These are phyloP conservation scores for Rhizophora apiculata DNA, from an alignment of 345 rosid genomes.

Conservation along the genomic window DNA sequence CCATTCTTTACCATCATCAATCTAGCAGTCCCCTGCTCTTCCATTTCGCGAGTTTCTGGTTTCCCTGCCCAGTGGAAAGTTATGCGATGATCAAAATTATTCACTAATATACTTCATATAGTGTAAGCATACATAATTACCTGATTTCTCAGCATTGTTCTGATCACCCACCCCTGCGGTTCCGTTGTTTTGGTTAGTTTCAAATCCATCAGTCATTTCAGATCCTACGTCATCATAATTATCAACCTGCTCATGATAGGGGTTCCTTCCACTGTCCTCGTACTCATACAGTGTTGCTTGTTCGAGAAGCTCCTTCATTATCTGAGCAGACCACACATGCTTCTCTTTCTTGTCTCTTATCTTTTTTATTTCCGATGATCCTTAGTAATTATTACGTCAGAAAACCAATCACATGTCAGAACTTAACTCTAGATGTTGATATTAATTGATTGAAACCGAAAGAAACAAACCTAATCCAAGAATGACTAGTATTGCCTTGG, in stretches of 20 bases:
- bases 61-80: not conserved
- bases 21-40: not conserved
- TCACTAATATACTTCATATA: not conserved
- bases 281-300: slow-evolving; percentile 15
- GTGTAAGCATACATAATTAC: too few species aligned
- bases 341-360: slow-evolving; percentile 34
- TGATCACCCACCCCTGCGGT: not conserved
- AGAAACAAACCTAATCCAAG: slow-evolving; percentile 36
- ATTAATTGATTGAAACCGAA: not conserved
- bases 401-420: not conserved
- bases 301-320: slow-evolving; percentile 39
- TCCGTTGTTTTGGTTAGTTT: not conserved
- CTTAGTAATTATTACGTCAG: slow-evolving; percentile 11
- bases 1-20: not conserved
- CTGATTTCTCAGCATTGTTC: not conserved
- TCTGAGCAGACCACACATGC: slow-evolving; percentile 42
- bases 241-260: not conserved
- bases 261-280: slow-evolving; percentile 22
- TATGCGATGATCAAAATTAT: too few species aligned
- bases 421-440: not conserved
- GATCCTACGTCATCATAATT: not conserved
- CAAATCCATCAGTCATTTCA: not conserved
- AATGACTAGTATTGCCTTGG: slow-evolving; percentile 36
- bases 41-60: not conserved
- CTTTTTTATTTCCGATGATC: slow-evolving; percentile 32